These are phyloP conservation scores for Annulohypoxylon bovei DNA, from an alignment of 495 filamentous ascomycete genomes.

Conservation along the genomic window DNA sequence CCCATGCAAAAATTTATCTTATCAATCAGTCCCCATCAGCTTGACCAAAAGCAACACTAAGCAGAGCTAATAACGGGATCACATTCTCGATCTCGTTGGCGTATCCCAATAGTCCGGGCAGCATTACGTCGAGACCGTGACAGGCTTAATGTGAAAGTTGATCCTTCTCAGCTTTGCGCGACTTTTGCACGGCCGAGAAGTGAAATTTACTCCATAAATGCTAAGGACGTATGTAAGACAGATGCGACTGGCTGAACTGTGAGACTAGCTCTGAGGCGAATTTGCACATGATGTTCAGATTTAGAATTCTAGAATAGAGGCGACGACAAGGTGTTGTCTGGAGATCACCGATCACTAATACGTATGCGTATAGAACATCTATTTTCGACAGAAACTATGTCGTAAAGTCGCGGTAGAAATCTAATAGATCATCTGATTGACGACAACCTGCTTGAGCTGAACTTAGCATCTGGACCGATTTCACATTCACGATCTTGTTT, in stretches of 20 bases:
- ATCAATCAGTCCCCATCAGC: constrained; percentile 41
- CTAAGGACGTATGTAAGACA: background rate
- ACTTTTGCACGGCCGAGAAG: constrained; percentile 22
- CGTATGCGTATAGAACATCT: background rate
- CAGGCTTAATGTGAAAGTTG: constrained; percentile 21
- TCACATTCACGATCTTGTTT: background rate
- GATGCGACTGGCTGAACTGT: background rate
- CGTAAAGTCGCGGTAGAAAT: constrained; percentile 20
- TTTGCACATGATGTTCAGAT: constrained; percentile 12
- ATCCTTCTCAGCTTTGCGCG: constrained; percentile 10
- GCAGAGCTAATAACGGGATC: constrained; percentile 15
- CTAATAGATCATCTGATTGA: constrained; percentile 13
- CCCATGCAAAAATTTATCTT: constrained; percentile 37
- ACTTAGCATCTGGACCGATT: constrained; percentile 14
- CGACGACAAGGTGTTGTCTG: constrained; percentile 1
- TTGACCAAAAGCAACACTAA: constrained; percentile 24
- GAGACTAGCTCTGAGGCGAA: constrained; percentile 7
- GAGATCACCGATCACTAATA: constrained; percentile 22
- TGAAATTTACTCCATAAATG: background rate
- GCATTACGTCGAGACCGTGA: constrained; percentile 17
- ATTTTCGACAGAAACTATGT: constrained; percentile 2
- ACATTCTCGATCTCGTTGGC: constrained; percentile 28
- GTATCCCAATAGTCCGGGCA: constrained; percentile 17
- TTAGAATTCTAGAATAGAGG: constrained; percentile 14
- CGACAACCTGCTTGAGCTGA: constrained; percentile 15